Evolutionary conservation across 257 asterid genomes (phyloP).

Genomic region (Leonotis leonurus): DNA sequence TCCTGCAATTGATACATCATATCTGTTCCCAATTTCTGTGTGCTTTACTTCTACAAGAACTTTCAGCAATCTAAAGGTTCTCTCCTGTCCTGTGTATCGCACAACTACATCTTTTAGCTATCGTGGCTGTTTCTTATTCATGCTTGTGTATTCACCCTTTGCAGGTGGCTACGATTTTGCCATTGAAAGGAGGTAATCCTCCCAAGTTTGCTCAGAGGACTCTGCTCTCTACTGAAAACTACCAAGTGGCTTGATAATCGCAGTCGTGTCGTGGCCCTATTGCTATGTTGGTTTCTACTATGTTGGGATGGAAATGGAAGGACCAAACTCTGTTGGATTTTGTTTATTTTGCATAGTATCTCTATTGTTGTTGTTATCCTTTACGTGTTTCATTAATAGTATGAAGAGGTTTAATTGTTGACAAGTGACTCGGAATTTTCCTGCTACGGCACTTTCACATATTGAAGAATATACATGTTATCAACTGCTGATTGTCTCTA

Average conservation of each 20-base stretch:
- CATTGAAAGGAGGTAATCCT: conserved; percentile 48
- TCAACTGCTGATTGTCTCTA: neutral
- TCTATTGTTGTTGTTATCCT: neutral
- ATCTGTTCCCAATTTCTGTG: conserved; percentile 79
- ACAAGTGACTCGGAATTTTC: neutral
- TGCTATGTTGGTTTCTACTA: no score
- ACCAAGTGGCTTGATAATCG: conserved; percentile 62
- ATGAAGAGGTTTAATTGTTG: neutral
- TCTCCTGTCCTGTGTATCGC: neutral
- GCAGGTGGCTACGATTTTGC: conserved; percentile 56
- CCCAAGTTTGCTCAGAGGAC: conserved; percentile 75
- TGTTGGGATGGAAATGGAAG: neutral
- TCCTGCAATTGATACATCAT: conserved; percentile 68
- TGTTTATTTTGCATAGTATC: no score
- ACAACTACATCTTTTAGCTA: no score
- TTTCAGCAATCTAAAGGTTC: conserved; percentile 76
- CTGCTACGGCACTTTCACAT: neutral
- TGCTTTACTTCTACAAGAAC: conserved; percentile 65
- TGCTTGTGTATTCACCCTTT: neutral
- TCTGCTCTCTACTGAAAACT: conserved; percentile 51
- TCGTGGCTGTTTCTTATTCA: neutral
- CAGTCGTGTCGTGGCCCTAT: no score
- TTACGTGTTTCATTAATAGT: neutral
- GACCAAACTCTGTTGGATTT: no score
- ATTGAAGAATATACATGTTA: neutral